Percentiles rank a stretch among this genome's conserved stretches.
phyloP scores from a whole-genome alignment of 495 filamentous ascomycete genomes.

The Apiosordaria backusii region DNA sequence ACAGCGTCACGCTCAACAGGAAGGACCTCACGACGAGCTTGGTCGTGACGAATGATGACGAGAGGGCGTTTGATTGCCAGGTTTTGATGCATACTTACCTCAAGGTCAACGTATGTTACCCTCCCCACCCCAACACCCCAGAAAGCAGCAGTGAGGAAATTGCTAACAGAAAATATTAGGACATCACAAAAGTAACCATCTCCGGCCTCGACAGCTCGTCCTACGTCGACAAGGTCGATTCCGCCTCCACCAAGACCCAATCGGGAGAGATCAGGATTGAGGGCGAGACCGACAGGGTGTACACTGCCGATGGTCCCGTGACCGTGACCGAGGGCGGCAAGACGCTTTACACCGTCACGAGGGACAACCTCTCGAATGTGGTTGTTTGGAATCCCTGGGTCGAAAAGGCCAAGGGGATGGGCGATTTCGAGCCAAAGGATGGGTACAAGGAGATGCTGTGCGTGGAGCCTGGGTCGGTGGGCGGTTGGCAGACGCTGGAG shows the following conservation, averaged over 20 bases:
- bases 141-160: no score
- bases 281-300: constrained; percentile 75
- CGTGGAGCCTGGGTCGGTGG: constrained; percentile 84
- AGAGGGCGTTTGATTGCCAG: constrained; percentile 82
- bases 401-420: constrained; percentile 75
- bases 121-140: constrained; percentile 4
- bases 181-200: constrained; percentile 67
- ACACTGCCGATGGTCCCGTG: constrained; percentile 43
- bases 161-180: constrained; percentile 44
- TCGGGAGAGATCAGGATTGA: constrained; percentile 53
- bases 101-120: constrained; percentile 61
- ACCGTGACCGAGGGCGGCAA: constrained; percentile 58
- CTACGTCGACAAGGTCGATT: constrained; percentile 79
- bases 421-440: constrained; percentile 83
- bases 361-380: constrained; percentile 78
- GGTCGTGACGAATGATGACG: constrained; percentile 81
- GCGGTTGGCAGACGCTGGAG: constrained; percentile 77
- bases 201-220: constrained; percentile 66
- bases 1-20: constrained; percentile 78
- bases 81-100: constrained; percentile 90
- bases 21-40: constrained; percentile 76
- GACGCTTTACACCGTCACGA: constrained; percentile 63
- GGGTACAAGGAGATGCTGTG: constrained; percentile 92
- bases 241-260: constrained; percentile 54
- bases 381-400: constrained; percentile 98